These are phyloP conservation scores for Botrytis aclada DNA, from an alignment of 2,329 filamentous ascomycete genomes.

Conservation along the genomic window DNA sequence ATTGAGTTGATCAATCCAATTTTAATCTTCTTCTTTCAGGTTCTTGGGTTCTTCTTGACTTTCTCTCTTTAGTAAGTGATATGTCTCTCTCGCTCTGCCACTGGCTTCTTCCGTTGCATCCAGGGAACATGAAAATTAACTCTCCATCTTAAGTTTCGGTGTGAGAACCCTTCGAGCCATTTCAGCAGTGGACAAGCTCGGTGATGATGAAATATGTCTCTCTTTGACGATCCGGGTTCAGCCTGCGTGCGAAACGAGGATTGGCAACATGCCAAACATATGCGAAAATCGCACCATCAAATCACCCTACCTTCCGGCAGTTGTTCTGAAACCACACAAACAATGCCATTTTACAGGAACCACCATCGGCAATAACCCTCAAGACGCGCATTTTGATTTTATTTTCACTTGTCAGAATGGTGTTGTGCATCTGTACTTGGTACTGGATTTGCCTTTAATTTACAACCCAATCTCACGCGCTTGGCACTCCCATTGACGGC, in stretches of 20 bases:
- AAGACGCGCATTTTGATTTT: neutral
- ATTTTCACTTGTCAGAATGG: neutral
- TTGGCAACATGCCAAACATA: neutral
- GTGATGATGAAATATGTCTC: constrained; percentile 7
- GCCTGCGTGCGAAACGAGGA: neutral
- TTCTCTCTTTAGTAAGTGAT: neutral
- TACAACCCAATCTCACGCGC: neutral
- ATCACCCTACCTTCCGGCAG: neutral
- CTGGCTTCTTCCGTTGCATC: neutral
- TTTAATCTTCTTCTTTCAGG: constrained; percentile 3
- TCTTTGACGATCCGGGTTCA: neutral
- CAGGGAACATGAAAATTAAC: neutral
- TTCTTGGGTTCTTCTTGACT: neutral
- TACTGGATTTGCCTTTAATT: neutral
- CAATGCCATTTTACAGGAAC: neutral
- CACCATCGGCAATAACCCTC: neutral
- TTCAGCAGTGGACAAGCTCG: neutral
- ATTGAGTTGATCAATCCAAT: neutral
- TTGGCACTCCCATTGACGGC: neutral
- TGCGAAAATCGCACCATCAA: neutral
- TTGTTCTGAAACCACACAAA: neutral
- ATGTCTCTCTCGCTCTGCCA: neutral
- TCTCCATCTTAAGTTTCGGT: neutral
- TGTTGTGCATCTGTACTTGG: neutral
- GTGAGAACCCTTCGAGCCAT: neutral